Base-by-base conservation (phyloP, 148 eudicot species). In the Hydrangea macrophylla region DNA sequence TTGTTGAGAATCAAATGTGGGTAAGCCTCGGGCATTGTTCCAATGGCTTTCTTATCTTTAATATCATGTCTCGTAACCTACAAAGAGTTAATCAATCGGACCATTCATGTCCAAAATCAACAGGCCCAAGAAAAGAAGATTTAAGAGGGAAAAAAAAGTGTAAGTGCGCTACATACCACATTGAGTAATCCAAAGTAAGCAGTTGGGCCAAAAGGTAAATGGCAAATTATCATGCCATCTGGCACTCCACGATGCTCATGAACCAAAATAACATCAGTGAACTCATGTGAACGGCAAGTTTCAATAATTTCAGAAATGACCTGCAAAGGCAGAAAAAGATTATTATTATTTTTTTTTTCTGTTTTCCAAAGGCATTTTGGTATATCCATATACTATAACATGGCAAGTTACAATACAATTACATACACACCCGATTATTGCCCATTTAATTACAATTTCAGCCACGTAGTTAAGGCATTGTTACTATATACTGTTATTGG, bases 211-310 rank as follows among this genome's bases (percentile, higher is more conserved):
- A 76, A 87, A 65, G 99, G 99, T 65, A 94, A 80, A 84, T 94
- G 99, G 72, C 86, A 83, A 42, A 94, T 81, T 64, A 85, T 77
- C 65, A 94, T 71, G 35, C 92, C 91, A 81, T 90, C 99, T 30
- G 99, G 99, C 60, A 90, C 90, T 73, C 99, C 99, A 72, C 99
- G 99, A 73, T 88, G 92, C 77, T 94, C 99, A 79, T 94, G 96
- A 73, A 94, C 91, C 62, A 91, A 81, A 26, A 94, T 79, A 59
- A 94, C 87, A 78, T 94, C 97, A 13, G 99, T 85, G 50, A 88
- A 88, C 45, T 85, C 99, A 81, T 87, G 90, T 66, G 93, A 72
- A 37, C 93, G 88, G 73, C 99, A 90, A 33, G 89, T 84, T 75
- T 88, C 97, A 68, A 91, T 82, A 73, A 94, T 94, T 79, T 94